Evolutionary conservation across 106 monocot genomes (phyloP), one percentile per base, ranked within the genome.

Genomic region (Narthecium ossifragum): DNA sequence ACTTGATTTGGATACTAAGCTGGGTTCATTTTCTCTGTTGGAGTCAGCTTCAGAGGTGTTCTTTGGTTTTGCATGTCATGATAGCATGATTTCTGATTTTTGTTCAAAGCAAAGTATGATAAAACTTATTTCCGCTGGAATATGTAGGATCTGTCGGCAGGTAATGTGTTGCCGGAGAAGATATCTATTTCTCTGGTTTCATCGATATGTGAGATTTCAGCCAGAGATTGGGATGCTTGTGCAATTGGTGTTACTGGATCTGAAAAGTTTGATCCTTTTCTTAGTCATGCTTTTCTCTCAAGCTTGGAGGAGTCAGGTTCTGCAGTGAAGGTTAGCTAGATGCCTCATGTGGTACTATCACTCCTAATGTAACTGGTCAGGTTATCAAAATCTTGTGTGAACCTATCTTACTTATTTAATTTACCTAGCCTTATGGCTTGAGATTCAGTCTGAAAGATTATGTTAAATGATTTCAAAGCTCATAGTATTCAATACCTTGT

Each of bases 211-310:
- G 81, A 87, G 30, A 76, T 98, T 72, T 48, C 86, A 39, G 46
- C 83, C 2, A 47, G 65, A 60, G 90, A 87, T 54, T 98, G 96
- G 96, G 90, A 98, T 84, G 80, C 78, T 50, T 98, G 96, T 69
- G 90, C 84, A 29, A 6, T 66, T 50, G 90, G 87, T 74, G 61
- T 84, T 33, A 70, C 70, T 79, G 75, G 84, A 11, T 51, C 15
- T 37, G 84, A 84, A 55, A 74, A 76, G 37, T 74, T 81, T 57
- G 87, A 98, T 73, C 96, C 96, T 68, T 98, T 98, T 54, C 80
- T 81, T 24, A 66, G 81, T 55, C 84, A 98, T 86, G 86, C 78
- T 70, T 98, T 98, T 48, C 74, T 98, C 28, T 79, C 69, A 40
- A 81, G 81, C 61, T 74, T 98, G 75, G 96, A 98, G 66, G 96